phyloP scores from a whole-genome alignment of 768 basidiomycete genomes.

The Gymnopilus dilepis region DNA sequence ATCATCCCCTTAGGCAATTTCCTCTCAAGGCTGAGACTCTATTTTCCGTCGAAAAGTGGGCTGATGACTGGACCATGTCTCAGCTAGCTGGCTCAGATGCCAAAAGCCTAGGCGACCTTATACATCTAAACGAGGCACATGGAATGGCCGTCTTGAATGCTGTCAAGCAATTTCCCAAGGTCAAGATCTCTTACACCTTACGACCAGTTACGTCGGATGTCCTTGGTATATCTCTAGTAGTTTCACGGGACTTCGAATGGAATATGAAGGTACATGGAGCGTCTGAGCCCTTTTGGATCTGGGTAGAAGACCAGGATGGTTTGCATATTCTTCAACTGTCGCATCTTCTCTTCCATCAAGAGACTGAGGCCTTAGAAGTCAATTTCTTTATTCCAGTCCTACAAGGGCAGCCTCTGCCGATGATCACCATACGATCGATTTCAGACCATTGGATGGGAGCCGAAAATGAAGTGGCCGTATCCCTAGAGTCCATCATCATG shows the following conservation, averaged over 20 bases:
- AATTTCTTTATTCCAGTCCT: conserved; percentile 85
- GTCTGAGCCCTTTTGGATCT: conserved; percentile 91
- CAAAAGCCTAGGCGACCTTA: conserved; percentile 72
- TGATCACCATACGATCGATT: conserved; percentile 75
- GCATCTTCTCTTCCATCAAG: conserved; percentile 72
- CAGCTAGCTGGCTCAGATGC: conserved; percentile 75
- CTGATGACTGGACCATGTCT: conserved; percentile 76
- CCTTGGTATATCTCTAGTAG: conserved; percentile 71
- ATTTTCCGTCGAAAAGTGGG: conserved; percentile 78
- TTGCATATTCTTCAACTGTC: conserved; percentile 81
- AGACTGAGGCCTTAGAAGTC: conserved; percentile 60
- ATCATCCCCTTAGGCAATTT: conserved; percentile 88
- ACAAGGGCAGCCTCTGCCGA: conserved; percentile 59
- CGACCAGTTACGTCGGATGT: conserved; percentile 87
- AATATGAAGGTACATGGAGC: conserved; percentile 72
- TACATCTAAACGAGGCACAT: conserved; percentile 87
- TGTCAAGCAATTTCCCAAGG: conserved; percentile 84
- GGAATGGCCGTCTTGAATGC: conserved; percentile 80
- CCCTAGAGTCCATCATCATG: conserved; percentile 77
- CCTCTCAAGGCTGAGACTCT: conserved; percentile 77
- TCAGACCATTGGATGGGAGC: conserved; percentile 96
- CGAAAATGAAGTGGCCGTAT: conserved; percentile 71
- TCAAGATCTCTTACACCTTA: conserved; percentile 67
- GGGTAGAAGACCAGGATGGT: conserved; percentile 90
- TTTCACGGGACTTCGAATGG: conserved; percentile 82